These are phyloP conservation scores for Telopea speciosissima DNA, from an alignment of 177 flowering plant genomes.

Conservation along the genomic window DNA sequence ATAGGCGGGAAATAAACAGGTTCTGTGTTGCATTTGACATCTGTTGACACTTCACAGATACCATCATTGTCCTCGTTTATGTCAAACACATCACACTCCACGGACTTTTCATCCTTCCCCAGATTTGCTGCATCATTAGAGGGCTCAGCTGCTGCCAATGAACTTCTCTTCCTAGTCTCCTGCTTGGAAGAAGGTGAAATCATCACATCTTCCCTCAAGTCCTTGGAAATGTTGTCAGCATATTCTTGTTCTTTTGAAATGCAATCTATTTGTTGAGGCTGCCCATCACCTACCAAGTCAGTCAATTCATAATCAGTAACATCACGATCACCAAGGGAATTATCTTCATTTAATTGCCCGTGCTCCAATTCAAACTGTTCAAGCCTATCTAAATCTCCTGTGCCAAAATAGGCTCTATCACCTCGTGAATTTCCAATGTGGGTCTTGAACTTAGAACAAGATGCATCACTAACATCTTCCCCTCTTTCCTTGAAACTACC, in stretches of 20 bases:
- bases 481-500: background rate
- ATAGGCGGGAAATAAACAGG: background rate
- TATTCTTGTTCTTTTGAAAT: background rate
- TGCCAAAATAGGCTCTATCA: background rate
- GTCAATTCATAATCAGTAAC: background rate
- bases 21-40: background rate
- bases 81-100: conserved; percentile 1
- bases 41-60: background rate
- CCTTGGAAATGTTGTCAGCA: background rate
- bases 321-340: background rate
- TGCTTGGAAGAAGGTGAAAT: background rate
- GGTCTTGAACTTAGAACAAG: background rate
- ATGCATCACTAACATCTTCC: conserved; percentile 6
- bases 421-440: background rate
- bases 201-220: background rate
- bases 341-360: background rate
- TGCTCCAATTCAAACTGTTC: background rate
- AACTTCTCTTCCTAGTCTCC: conserved; percentile 11
- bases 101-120: conserved; percentile 6
- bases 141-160: background rate
- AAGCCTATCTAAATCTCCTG: background rate
- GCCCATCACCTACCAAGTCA: background rate
- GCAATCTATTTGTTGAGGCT: background rate
- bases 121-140: conserved; percentile 3
- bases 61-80: background rate